phyloP scores from a whole-genome alignment of 805 yeast species.

The Kurtzmaniella cleridarum region DNA sequence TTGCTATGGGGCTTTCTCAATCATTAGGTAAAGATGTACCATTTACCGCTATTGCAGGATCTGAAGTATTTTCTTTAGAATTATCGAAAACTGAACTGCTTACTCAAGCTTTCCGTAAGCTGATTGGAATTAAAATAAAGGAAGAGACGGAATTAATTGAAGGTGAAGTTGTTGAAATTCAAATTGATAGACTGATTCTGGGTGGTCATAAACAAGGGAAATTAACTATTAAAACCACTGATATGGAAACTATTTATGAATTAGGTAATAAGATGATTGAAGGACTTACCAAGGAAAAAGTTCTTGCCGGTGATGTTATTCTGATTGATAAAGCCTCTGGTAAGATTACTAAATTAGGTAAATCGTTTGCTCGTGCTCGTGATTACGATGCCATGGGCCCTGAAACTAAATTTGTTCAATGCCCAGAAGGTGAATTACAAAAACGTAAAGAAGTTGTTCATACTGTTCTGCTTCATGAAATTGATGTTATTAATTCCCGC shows the following conservation, averaged over 20 bases:
- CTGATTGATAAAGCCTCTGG: conserved; percentile 95
- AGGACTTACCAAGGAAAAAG: conserved; percentile 89
- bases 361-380: conserved; percentile 92
- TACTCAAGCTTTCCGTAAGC: conserved; percentile 93
- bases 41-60: conserved; percentile 90
- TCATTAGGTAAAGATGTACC: conserved; percentile 78
- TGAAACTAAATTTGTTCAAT: conserved; percentile 93
- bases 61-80: conserved; percentile 89
- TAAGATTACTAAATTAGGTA: conserved; percentile 87
- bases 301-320: conserved; percentile 94
- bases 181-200: conserved; percentile 85
- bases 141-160: conserved; percentile 97
- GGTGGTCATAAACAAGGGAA: conserved; percentile 99
- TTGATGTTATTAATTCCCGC: conserved; percentile 95
- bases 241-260: conserved; percentile 98
- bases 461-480: conserved; percentile 96
- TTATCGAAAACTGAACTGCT: conserved; percentile 93
- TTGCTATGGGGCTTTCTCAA: conserved; percentile 89
- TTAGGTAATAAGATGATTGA: conserved; percentile 92
- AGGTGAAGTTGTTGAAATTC: conserved; percentile 98
- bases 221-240: conserved; percentile 93
- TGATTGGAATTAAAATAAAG: conserved; percentile 90
- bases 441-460: conserved; percentile 93
- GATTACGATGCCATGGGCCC: conserved; percentile 99
- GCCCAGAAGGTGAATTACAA: conserved; percentile 98